A percentile compares a stretch with the other conserved stretches of the same genome.
phyloP scores from a whole-genome alignment of 2,329 filamentous ascomycete species.

The Hymenoscyphus fraxineus region DNA sequence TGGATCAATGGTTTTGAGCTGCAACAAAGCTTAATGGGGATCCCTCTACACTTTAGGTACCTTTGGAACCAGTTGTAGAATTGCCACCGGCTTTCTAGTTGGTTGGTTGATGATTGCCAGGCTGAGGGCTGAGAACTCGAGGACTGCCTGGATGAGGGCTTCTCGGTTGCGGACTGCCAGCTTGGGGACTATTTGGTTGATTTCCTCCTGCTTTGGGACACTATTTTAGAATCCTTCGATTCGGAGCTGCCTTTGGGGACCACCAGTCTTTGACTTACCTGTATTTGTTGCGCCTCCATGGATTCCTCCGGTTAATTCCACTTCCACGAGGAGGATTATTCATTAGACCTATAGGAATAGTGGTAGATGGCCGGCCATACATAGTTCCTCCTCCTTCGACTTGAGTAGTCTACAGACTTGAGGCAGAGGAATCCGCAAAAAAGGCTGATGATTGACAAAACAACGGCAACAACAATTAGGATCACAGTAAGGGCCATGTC shows the following conservation, averaged over 20 bases:
- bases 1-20: background rate
- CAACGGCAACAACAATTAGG: background rate
- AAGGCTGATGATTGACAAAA: background rate
- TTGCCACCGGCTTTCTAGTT: background rate
- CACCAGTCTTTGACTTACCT: background rate
- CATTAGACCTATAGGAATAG: background rate
- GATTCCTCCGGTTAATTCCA: background rate
- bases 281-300: background rate
- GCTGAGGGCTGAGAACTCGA: background rate
- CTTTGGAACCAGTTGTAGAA: background rate
- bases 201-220: background rate
- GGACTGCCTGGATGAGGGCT: background rate
- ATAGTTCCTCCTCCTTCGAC: background rate
- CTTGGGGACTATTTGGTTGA: background rate
- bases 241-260: background rate
- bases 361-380: background rate
- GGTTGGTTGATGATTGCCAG: no score
- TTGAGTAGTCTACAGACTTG: background rate
- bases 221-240: background rate
- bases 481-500: background rate
- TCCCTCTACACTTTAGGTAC: background rate
- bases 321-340: background rate
- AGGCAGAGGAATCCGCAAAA: background rate
- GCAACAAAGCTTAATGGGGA: background rate
- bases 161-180: background rate